Percentiles rank a stretch among this genome's conserved stretches.
phyloP scores from a whole-genome alignment of 139 green algal genomes.

The Chlamydomonas applanata region DNA sequence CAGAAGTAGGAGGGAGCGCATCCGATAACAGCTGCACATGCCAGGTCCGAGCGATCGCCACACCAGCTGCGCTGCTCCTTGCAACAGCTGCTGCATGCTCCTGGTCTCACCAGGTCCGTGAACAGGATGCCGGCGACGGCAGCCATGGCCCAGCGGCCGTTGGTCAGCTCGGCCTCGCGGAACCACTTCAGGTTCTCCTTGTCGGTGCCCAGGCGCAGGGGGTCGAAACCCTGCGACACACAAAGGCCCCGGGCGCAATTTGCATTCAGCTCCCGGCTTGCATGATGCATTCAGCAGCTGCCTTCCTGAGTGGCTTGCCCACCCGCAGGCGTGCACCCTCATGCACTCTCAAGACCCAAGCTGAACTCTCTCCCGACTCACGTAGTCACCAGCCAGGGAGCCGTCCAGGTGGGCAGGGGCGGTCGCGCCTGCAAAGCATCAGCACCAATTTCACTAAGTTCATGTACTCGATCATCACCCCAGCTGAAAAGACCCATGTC shows the following conservation, averaged over 20 bases:
- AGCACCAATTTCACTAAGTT: too few species aligned
- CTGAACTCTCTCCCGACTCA: too few species aligned
- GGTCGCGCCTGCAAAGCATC: constrained; percentile 40
- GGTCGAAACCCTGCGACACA: constrained; percentile 36
- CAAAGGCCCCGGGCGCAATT: too few species aligned
- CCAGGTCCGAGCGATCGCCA: too few species aligned
- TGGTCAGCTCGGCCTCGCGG: constrained; percentile 81
- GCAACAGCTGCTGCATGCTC: too few species aligned
- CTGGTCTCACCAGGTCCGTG: constrained; percentile 47
- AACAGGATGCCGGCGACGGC: constrained; percentile 84
- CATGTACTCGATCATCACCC: constrained; percentile 26
- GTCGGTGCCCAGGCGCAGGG: constrained; percentile 62
- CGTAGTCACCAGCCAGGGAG: constrained; percentile 51
- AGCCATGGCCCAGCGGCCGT: constrained; percentile 90
- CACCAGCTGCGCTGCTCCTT: too few species aligned
- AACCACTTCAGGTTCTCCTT: constrained; percentile 60
- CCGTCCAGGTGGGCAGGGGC: constrained; percentile 59
- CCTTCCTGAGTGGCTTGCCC: too few species aligned
- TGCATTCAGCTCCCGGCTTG: not conserved
- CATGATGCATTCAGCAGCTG: not conserved
- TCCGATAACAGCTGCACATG: too few species aligned
- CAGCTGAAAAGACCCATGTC: too few species aligned
- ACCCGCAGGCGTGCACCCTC: too few species aligned
- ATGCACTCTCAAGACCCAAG: too few species aligned
- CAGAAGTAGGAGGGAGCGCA: too few species aligned